These are phyloP conservation scores for Debaryomyces sp. DNA, from an alignment of 1,139 yeast species.

Conservation along the genomic window DNA sequence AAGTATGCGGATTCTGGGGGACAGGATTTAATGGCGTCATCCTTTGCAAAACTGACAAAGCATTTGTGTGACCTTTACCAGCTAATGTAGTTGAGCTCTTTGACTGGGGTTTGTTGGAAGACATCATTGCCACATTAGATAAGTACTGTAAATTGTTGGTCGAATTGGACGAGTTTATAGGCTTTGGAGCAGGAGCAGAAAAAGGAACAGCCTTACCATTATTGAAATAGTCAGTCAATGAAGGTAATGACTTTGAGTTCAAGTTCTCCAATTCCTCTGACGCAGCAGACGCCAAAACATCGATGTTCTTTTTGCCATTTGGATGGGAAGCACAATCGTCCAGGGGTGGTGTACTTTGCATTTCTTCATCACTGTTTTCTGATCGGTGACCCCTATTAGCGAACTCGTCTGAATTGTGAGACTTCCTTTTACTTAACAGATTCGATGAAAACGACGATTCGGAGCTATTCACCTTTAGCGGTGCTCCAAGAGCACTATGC, in stretches of 20 bases:
- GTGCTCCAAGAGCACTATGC: background rate
- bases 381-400: background rate
- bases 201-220: constrained; percentile 14
- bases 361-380: constrained; percentile 8
- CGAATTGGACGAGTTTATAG: constrained; percentile 3
- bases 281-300: constrained; percentile 80
- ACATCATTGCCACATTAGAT: constrained; percentile 27
- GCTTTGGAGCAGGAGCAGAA: constrained; percentile 3
- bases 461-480: constrained; percentile 1
- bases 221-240: constrained; percentile 60
- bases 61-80: constrained; percentile 18
- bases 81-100: constrained; percentile 18
- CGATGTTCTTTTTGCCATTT: constrained; percentile 59
- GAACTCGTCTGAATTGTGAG: background rate
- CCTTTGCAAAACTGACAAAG: constrained; percentile 53
- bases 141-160: constrained; percentile 29
- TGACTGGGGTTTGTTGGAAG: constrained; percentile 3
- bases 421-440: background rate
- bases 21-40: constrained; percentile 52
- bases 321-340: background rate
- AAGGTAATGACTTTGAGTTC: constrained; percentile 62
- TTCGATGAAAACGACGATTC: constrained; percentile 6
- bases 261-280: constrained; percentile 68
- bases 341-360: constrained; percentile 6
- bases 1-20: constrained; percentile 24